These are phyloP conservation scores for Zygosaccharomyces pseudobailii DNA, from an alignment of 1,139 yeast genomes.

Conservation along the genomic window DNA sequence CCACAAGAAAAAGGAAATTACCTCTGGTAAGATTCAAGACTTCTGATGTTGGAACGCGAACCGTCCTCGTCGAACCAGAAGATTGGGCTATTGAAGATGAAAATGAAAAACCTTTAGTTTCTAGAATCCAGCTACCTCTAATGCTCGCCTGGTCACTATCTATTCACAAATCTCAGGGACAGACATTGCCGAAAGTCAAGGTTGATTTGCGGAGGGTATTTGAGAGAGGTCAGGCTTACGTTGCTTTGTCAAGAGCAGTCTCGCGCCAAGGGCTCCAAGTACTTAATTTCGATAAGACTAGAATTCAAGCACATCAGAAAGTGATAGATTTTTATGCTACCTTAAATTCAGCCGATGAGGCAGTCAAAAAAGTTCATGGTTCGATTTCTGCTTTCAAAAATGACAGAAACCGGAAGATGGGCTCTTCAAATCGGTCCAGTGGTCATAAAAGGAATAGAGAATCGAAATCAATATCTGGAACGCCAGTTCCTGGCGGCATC, in stretches of 20 bases:
- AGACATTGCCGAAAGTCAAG: conserved; percentile 74
- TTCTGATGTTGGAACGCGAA: conserved; percentile 67
- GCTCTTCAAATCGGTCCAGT: conserved; percentile 5
- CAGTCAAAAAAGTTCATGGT: conserved; percentile 16
- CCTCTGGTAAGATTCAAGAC: conserved; percentile 76
- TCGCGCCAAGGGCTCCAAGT: conserved; percentile 77
- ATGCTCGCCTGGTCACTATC: conserved; percentile 94
- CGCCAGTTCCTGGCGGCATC: conserved; percentile 8
- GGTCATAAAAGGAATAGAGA: conserved; percentile 5
- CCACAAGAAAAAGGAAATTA: conserved; percentile 39
- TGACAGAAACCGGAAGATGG: conserved; percentile 5
- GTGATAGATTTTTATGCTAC: conserved; percentile 57
- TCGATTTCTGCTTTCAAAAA: background rate
- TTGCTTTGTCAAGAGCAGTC: conserved; percentile 83
- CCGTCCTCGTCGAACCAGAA: conserved; percentile 68
- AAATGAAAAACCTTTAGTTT: conserved; percentile 46
- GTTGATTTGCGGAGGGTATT: conserved; percentile 76
- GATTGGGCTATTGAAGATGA: conserved; percentile 67
- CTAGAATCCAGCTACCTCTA: conserved; percentile 72
- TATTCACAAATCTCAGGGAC: conserved; percentile 95
- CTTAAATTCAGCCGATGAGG: conserved; percentile 37
- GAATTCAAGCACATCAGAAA: conserved; percentile 56
- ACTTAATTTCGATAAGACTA: conserved; percentile 54
- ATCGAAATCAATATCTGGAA: conserved; percentile 7
- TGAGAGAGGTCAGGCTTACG: conserved; percentile 94